Base-by-base conservation (phyloP, 495 filamentous ascomycete genomes). In the Oleoguttula mirabilis region DNA sequence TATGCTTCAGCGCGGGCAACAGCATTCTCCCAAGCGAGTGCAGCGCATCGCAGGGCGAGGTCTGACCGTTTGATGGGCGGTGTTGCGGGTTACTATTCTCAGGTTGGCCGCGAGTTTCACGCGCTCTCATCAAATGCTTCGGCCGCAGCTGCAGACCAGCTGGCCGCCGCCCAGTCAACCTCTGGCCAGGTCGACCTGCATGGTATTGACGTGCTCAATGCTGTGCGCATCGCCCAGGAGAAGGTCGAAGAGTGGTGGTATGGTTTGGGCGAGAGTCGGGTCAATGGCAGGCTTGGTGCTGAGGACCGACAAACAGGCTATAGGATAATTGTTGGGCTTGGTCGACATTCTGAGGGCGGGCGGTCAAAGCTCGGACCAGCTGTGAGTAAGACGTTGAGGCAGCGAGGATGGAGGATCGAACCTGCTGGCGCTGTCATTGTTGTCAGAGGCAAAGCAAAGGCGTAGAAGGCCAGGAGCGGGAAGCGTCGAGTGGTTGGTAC, bases 371-470 rank as follows among this genome's bases (percentile, higher is more conserved):
- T 98, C 19, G 77, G 84, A 2, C 83, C 82, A 24, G 81, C 83
- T n/a, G 86, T 98, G 1, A 76, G 66, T 38, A 81, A 71, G 55
- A 80, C 80, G 64, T 58, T 98, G 40, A 65, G 74, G 35, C 68
- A 68, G 27, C 82, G 88, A 41, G 86, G 84, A 0, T 98, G 90
- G 90, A 80, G 73, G 47, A 66, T 92, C 22, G 72, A 85, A 59
- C 10, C 20, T 17, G 33, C 24, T 10, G 41, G 41, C 12, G 41
- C 41, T 6, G 33, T 28, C 4, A 14, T 44, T 10, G 12, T 44
- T 3, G 41, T 44, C 6, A 36, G 30, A 16, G 41, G 41, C 2
- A 44, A 31, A 16, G n/a, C n/a, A n/a, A n/a, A n/a, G n/a, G n/a
- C n/a, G n/a, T n/a, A n/a, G n/a, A n/a, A n/a, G n/a, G n/a, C n/a